phyloP scores from a whole-genome alignment of 257 asterid species.

The Hygrophila difformis region DNA sequence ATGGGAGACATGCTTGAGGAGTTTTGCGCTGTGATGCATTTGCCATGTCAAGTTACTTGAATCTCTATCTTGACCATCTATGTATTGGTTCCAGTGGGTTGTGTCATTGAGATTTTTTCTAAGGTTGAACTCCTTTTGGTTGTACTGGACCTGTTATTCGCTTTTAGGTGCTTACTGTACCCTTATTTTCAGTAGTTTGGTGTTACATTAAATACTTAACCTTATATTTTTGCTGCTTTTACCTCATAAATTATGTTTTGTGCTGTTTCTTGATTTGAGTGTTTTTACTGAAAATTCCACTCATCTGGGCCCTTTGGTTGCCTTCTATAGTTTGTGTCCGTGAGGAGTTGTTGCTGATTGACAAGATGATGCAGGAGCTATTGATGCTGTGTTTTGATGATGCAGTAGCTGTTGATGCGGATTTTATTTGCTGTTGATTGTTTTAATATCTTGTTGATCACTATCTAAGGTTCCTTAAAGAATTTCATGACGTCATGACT shows the following conservation, averaged over 20 bases:
- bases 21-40: constrained; percentile 11
- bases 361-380: constrained; percentile 41
- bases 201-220: constrained; percentile 8
- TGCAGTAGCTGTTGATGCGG: constrained; percentile 43
- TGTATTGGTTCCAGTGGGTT: constrained; percentile 41
- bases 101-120: constrained; percentile 20
- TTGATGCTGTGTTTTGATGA: constrained; percentile 48
- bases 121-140: constrained; percentile 46
- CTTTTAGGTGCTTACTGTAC: constrained; percentile 23
- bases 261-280: constrained; percentile 12
- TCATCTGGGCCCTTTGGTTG: constrained; percentile 44
- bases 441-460: constrained; percentile 37
- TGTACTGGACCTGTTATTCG: constrained; percentile 35
- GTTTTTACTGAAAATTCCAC: constrained; percentile 20
- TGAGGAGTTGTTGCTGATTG: constrained; percentile 53
- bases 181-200: constrained; percentile 17
- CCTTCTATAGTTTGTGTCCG: constrained; percentile 61
- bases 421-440: constrained; percentile 42
- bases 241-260: constrained; percentile 9
- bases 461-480: constrained; percentile 22
- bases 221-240: constrained; percentile 10
- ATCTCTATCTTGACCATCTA: constrained; percentile 32
- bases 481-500: constrained; percentile 17
- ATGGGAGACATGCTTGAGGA: constrained; percentile 13
- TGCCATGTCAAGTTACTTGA: constrained; percentile 18